Percentiles rank a stretch among this genome's conserved stretches.
phyloP scores from a whole-genome alignment of 2,329 filamentous ascomycete species.

The Fusarium mundagurra region DNA sequence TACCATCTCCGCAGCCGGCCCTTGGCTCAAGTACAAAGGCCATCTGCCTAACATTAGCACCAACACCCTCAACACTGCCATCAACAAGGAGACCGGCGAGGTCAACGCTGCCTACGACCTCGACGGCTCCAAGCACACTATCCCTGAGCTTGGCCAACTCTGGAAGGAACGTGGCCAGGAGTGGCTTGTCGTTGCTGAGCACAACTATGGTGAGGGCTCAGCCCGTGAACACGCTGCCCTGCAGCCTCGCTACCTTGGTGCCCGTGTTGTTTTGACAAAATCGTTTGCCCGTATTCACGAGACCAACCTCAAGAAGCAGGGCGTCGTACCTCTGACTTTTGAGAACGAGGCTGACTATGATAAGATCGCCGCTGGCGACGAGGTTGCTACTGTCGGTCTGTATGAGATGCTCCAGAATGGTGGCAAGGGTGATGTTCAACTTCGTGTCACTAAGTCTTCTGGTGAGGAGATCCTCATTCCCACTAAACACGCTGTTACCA shows the following conservation, averaged over 20 bases:
- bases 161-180: conserved; percentile 81
- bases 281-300: conserved; percentile 93
- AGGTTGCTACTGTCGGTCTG: conserved; percentile 83
- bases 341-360: conserved; percentile 90
- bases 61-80: conserved; percentile 95
- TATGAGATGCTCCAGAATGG: conserved; percentile 81
- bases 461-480: conserved; percentile 76
- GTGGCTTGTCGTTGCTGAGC: conserved; percentile 96
- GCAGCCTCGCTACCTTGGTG: conserved; percentile 90
- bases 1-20: conserved; percentile 93
- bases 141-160: conserved; percentile 84
- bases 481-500: conserved; percentile 87
- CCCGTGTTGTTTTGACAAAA: conserved; percentile 84
- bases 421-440: conserved; percentile 78
- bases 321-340: conserved; percentile 93
- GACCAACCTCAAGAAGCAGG: conserved; percentile 97
- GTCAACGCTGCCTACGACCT: conserved; percentile 93
- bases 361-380: conserved; percentile 81
- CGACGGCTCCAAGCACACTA: conserved; percentile 77
- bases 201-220: conserved; percentile 95
- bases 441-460: conserved; percentile 70
- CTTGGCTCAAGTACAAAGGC: conserved; percentile 99
- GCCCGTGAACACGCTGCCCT: conserved; percentile 90
- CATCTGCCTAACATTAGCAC: conserved; percentile 97
- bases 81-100: conserved; percentile 91